A percentile compares a stretch with the other conserved stretches of the same genome.
These are phyloP conservation scores for Zostera marina DNA, from an alignment of 116 monocot species.

Conservation along the genomic window DNA sequence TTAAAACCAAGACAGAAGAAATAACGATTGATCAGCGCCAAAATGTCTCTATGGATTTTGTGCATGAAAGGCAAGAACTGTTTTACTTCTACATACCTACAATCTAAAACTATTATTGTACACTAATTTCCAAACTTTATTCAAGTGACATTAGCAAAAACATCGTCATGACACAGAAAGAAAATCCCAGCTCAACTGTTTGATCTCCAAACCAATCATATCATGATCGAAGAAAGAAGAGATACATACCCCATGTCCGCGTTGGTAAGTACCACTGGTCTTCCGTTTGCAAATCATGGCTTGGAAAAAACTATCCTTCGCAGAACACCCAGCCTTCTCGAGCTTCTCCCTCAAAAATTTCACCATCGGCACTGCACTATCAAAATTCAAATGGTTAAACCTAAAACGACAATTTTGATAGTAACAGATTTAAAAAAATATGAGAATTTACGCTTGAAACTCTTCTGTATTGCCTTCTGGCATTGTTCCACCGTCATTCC, in stretches of 20 bases:
- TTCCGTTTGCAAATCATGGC: conserved; percentile 10
- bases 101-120: too few species aligned
- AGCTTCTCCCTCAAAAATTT: conserved; percentile 20
- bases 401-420: neutral
- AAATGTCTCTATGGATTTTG: too few species aligned
- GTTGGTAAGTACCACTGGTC: conserved; percentile 12
- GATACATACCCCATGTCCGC: conserved; percentile 14
- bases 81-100: too few species aligned
- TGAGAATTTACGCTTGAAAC: conserved; percentile 13
- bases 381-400: neutral
- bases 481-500: conserved; percentile 17
- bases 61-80: too few species aligned
- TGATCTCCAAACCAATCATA: too few species aligned
- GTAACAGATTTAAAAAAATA: neutral
- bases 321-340: conserved; percentile 16
- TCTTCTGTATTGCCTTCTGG: conserved; percentile 16
- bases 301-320: conserved; percentile 15
- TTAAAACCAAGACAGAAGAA: too few species aligned
- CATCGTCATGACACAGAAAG: too few species aligned
- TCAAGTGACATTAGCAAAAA: too few species aligned
- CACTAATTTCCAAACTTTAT: too few species aligned
- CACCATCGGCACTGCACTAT: conserved; percentile 15
- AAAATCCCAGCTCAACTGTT: too few species aligned
- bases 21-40: too few species aligned
- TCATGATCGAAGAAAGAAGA: too few species aligned